A percentile compares a stretch with the other conserved stretches of the same genome.
phyloP scores from a whole-genome alignment of 1,284 basidiomycete species.

The Garcileccinum viscosum region DNA sequence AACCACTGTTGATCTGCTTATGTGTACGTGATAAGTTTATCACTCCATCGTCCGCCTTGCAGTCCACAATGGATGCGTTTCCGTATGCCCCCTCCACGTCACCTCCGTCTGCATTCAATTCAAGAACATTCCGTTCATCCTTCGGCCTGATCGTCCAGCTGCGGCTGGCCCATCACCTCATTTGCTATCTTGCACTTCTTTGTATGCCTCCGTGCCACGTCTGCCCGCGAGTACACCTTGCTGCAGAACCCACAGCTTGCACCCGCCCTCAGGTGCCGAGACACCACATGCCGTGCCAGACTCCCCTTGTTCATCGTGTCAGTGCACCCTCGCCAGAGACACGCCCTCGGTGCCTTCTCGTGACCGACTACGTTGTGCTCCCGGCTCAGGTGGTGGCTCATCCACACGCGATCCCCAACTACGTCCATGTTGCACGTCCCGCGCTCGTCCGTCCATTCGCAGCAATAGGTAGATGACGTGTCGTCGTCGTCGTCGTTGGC shows the following conservation, averaged over 20 bases:
- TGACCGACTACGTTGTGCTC: slow-evolving; percentile 28
- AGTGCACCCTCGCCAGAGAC: slow-evolving; percentile 29
- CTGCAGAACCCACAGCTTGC: slow-evolving; percentile 31
- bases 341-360: slow-evolving; percentile 23
- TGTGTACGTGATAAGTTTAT: not conserved
- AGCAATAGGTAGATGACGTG: slow-evolving; percentile 18
- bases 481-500: slow-evolving; percentile 14
- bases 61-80: too few species aligned
- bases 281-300: slow-evolving; percentile 34
- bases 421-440: slow-evolving; percentile 32
- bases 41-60: not conserved
- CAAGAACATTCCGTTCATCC: not conserved
- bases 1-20: not conserved
- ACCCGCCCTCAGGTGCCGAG: slow-evolving; percentile 30
- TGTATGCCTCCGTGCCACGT: slow-evolving; percentile 35
- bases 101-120: not conserved
- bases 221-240: slow-evolving; percentile 36
- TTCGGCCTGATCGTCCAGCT: slow-evolving; percentile 2
- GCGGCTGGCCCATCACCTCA: not conserved
- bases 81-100: not conserved
- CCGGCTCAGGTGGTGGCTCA: slow-evolving; percentile 31
- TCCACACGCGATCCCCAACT: slow-evolving; percentile 26
- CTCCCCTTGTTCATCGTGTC: slow-evolving; percentile 38
- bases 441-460: slow-evolving; percentile 33
- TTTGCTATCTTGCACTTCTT: slow-evolving; percentile 37